Percentiles rank a stretch among this genome's conserved stretches.
phyloP scores from a whole-genome alignment of 2,329 filamentous ascomycete species.

The Pseudocercospora macadamiae region DNA sequence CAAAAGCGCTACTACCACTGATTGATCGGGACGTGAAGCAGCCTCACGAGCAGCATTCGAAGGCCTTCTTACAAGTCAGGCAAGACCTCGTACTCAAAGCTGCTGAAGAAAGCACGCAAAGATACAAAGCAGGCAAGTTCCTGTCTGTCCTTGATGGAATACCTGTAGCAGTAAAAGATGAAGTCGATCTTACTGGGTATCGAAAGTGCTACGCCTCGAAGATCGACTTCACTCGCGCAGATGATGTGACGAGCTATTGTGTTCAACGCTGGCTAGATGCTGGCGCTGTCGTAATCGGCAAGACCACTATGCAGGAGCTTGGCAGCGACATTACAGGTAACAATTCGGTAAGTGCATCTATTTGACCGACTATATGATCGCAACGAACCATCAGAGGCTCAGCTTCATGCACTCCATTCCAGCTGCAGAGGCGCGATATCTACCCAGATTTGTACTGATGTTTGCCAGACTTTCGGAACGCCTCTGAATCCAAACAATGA shows the following conservation, averaged over 20 bases:
- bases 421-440: too few relatives aligned
- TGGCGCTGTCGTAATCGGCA: conserved; percentile 75
- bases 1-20: conserved; percentile 70
- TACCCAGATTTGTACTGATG: not conserved
- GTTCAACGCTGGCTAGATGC: conserved; percentile 71
- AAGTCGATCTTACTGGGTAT: conserved; percentile 72
- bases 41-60: conserved; percentile 62
- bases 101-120: conserved; percentile 71
- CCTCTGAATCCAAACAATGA: conserved; percentile 77
- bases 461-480: conserved; percentile 62
- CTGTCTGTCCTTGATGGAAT: conserved; percentile 77
- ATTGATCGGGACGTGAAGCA: conserved; percentile 63
- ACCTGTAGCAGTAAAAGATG: conserved; percentile 82
- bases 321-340: conserved; percentile 76
- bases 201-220: conserved; percentile 66
- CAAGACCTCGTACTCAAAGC: conserved; percentile 66
- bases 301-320: conserved; percentile 79
- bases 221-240: conserved; percentile 57
- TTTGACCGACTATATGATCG: not conserved
- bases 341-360: conserved; percentile 56
- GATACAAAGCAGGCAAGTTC: conserved; percentile 69
- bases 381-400: too few relatives aligned
- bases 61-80: conserved; percentile 72
- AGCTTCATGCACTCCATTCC: too few relatives aligned
- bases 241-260: conserved; percentile 67